These are phyloP conservation scores for Pholiota conissans DNA, from an alignment of 768 basidiomycete genomes.

Conservation along the genomic window DNA sequence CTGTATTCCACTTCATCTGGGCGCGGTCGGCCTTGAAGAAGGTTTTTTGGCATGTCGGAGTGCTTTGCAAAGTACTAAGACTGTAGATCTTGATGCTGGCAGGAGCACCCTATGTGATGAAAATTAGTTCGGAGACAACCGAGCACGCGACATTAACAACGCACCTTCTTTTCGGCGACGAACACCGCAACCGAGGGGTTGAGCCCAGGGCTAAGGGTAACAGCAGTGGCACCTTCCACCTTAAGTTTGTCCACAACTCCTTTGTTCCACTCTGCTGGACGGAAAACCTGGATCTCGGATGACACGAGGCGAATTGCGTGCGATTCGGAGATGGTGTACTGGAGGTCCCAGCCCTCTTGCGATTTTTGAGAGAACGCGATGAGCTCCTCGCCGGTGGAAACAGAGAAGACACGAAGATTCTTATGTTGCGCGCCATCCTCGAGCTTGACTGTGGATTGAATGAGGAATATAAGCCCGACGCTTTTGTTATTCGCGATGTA, in stretches of 20 bases:
- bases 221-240: constrained; percentile 78
- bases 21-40: constrained; percentile 96
- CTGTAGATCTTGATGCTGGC: constrained; percentile 86
- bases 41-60: constrained; percentile 82
- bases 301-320: constrained; percentile 82
- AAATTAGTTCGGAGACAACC: background rate
- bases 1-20: constrained; percentile 93
- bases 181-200: constrained; percentile 92
- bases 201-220: constrained; percentile 78
- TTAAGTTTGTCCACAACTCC: constrained; percentile 81
- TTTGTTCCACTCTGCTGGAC: constrained; percentile 76
- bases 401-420: constrained; percentile 90
- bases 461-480: background rate
- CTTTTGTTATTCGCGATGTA: background rate
- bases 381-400: constrained; percentile 83
- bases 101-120: constrained; percentile 68
- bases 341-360: constrained; percentile 89
- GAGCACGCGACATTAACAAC: constrained; percentile 11
- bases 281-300: constrained; percentile 81
- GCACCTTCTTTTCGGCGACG: constrained; percentile 88
- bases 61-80: constrained; percentile 55
- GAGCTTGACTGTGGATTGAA: constrained; percentile 59
- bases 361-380: constrained; percentile 87
- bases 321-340: constrained; percentile 88
- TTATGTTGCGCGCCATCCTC: constrained; percentile 92